Evolutionary conservation across 495 filamentous ascomycete species (phyloP).

Genomic region (Penicillium malachiteum): DNA sequence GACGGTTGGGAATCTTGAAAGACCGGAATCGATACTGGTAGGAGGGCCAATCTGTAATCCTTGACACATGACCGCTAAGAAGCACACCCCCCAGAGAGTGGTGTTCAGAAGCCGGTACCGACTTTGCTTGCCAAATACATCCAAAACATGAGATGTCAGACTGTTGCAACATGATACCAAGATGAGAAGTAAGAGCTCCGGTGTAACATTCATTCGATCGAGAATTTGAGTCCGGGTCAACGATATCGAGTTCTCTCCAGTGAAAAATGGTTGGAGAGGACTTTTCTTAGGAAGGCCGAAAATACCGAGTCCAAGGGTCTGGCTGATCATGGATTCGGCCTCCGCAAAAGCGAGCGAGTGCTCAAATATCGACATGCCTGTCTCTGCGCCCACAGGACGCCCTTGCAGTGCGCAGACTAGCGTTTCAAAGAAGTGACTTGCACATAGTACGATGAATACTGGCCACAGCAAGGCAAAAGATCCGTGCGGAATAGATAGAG

Average conservation of each 20-base stretch:
- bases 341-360: constrained; percentile 96
- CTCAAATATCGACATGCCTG: constrained; percentile 95
- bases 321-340: constrained; percentile 81
- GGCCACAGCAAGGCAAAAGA: constrained; percentile 87
- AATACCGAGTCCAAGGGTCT: constrained; percentile 66
- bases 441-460: constrained; percentile 74
- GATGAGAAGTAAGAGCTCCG: constrained; percentile 82
- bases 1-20: constrained; percentile 85
- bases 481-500: constrained; percentile 54
- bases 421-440: constrained; percentile 86
- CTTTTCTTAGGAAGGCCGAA: constrained; percentile 53
- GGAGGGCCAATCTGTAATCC: constrained; percentile 62
- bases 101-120: constrained; percentile 80
- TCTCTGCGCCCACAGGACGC: constrained; percentile 74
- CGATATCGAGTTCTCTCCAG: constrained; percentile 24
- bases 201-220: constrained; percentile 73
- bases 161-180: constrained; percentile 89
- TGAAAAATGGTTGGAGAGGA: constrained; percentile 22
- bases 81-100: constrained; percentile 82
- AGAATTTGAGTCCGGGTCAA: constrained; percentile 46
- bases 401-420: constrained; percentile 87
- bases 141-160: constrained; percentile 79
- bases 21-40: constrained; percentile 38
- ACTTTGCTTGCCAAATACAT: constrained; percentile 73
- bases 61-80: constrained; percentile 77